Percentiles rank a stretch among this genome's conserved stretches.
These are phyloP conservation scores for Chrysanthemum lavandulifolium DNA, from an alignment of 129 eudicot genomes.

Conservation along the genomic window DNA sequence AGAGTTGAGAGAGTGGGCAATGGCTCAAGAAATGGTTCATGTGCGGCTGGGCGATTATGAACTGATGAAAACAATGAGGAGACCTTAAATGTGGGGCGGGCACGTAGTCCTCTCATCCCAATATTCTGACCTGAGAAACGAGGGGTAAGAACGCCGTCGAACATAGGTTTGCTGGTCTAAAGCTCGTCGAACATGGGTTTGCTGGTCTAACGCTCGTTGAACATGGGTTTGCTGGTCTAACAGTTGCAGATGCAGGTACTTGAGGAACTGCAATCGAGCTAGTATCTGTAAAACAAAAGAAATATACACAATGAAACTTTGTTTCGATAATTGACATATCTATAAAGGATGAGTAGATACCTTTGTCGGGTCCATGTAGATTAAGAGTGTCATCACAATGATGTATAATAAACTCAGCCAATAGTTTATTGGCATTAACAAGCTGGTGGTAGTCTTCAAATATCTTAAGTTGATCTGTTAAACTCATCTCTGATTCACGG, in stretches of 20 bases:
- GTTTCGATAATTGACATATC: too few relatives aligned
- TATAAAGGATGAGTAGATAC: slow-evolving; percentile 23
- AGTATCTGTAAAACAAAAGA: slow-evolving; percentile 25
- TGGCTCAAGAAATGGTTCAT: not conserved
- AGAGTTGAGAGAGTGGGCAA: slow-evolving; percentile 12
- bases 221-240: not conserved
- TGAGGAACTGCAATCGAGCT: not conserved
- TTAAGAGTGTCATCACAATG: not conserved
- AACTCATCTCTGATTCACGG: too few relatives aligned
- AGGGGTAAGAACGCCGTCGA: slow-evolving; percentile 10
- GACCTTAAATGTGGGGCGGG: slow-evolving; percentile 57
- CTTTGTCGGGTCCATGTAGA: slow-evolving; percentile 27
- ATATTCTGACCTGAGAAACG: not conserved
- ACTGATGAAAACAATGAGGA: slow-evolving; percentile 8
- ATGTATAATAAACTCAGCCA: too few relatives aligned
- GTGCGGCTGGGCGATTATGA: slow-evolving; percentile 11
- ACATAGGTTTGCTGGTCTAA: not conserved
- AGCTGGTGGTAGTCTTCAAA: too few relatives aligned
- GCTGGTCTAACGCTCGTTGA: not conserved
- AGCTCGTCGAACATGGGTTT: not conserved
- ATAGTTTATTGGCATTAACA: too few relatives aligned
- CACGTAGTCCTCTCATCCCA: slow-evolving; percentile 20
- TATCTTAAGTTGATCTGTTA: too few relatives aligned
- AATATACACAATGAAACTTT: not conserved
- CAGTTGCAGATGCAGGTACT: slow-evolving; percentile 20